Evolutionary conservation across 768 basidiomycete genomes (phyloP), one percentile per base, ranked within the genome.

Genomic region (Auriscalpium vulgare): DNA sequence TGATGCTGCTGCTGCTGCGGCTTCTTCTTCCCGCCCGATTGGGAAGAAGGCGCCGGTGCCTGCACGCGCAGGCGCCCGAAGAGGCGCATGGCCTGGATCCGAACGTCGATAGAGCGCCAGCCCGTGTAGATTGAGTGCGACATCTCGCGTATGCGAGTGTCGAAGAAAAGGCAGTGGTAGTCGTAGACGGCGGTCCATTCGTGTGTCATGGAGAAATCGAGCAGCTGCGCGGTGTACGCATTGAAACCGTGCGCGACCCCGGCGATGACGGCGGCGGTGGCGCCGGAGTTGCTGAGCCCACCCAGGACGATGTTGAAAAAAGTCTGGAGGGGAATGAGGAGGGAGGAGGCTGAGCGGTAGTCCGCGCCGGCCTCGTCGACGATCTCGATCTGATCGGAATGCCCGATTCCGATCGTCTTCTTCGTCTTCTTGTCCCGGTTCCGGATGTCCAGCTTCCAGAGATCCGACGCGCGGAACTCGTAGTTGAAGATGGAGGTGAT

Each of bases 291-390:
- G 47, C 47, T 17, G 46, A 44, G 34, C 21, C 16, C 55, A 1
- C 40, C 38, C 38, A 61, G 58, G 2, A 43, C 11, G 36, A 61
- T 50, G 14, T 37, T 16, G 59, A 61, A 61, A 47, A 56, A 59
- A 37, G 51, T 60, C n/a, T 19, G 34, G 52, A 64, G 58, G 37
- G 63, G 63, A 2, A 56, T 40, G 51, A 55, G 34, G 46, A 64
- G 49, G 55, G 50, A 40, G 2, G 62, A 45, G 17, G 56, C 60
- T 49, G 40, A 43, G 11, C 40, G 10, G n/a, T 62, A 63, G 23
- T 63, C 61, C 13, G 52, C 44, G 3, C 37, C 43, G 8, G 62
- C 37, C 4, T 53, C 17, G 44, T 62, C 56, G 17, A 49, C 23
- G 48, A 64, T 34, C 21, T 56, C 47, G 37, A 64, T 47, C 0